Conservation (phyloP, 2,329 filamentous ascomycete species). For the Scedosporium dehoogii region DNA sequence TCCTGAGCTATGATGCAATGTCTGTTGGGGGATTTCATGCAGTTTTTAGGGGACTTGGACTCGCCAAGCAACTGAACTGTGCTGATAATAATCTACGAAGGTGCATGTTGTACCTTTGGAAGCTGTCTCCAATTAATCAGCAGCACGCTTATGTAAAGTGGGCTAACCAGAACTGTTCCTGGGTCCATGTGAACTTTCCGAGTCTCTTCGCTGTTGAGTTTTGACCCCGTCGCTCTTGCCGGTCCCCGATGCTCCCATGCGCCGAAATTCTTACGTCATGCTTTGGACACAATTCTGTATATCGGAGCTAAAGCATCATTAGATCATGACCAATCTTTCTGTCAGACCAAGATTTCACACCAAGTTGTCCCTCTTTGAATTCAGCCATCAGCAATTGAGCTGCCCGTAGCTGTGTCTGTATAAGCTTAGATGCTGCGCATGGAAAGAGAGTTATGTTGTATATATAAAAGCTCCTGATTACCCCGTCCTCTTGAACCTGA, state of each 20-base stretch:
- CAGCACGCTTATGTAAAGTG: neutral
- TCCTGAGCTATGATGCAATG: slow-evolving; percentile 6
- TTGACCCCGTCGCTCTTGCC: neutral
- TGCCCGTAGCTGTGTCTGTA: neutral
- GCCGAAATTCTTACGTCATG: neutral
- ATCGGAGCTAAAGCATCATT: neutral
- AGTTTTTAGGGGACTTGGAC: neutral
- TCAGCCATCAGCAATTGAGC: neutral
- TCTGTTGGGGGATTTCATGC: neutral
- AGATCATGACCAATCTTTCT: slow-evolving; percentile 5
- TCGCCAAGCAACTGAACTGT: neutral
- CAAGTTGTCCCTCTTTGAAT: neutral
- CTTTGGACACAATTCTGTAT: too few species aligned
- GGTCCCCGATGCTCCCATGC: too few species aligned
- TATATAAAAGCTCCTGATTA: neutral
- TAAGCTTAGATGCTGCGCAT: neutral
- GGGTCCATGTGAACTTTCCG: neutral
- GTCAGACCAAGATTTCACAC: neutral
- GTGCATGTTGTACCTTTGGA: too few species aligned
- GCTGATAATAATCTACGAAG: too few species aligned
- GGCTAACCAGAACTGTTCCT: neutral
- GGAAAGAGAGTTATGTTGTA: neutral
- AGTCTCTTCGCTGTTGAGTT: neutral
- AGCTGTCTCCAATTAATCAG: neutral
- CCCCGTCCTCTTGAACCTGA: too few species aligned